A percentile compares a stretch with the other conserved stretches of the same genome.
Conservation (phyloP, 1,139 yeast species). For the Lodderomyces elongisporus region DNA sequence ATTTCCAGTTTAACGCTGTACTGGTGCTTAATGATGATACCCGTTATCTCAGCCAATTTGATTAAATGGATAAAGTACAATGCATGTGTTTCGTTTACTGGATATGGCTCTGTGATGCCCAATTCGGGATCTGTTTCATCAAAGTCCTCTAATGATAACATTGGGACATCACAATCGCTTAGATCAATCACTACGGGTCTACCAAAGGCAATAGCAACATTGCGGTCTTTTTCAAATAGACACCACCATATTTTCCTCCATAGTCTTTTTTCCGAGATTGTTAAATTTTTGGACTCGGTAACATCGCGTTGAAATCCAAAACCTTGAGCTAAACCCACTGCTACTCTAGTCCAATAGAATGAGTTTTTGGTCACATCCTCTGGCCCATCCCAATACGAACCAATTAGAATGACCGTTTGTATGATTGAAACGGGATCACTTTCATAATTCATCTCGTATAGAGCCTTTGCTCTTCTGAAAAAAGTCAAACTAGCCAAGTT, state of each 20-base stretch:
- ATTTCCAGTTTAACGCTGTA: conserved; percentile 66
- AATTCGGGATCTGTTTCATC: conserved; percentile 46
- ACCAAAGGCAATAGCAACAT: conserved; percentile 72
- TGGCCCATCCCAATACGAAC: conserved; percentile 75
- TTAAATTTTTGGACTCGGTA: conserved; percentile 26
- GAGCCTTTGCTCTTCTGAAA: conserved; percentile 71
- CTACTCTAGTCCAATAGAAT: conserved; percentile 74
- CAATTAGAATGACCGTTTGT: conserved; percentile 60
- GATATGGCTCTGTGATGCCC: conserved; percentile 36
- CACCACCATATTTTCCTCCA: conserved; percentile 83
- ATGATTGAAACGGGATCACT: conserved; percentile 63
- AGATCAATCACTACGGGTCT: conserved; percentile 66
- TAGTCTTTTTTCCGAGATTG: conserved; percentile 44
- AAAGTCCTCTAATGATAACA: conserved; percentile 64
- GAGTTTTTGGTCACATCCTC: conserved; percentile 72
- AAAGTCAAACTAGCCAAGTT: conserved; percentile 60
- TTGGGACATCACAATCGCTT: conserved; percentile 74
- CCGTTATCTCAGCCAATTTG: conserved; percentile 69
- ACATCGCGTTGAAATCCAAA: conserved; percentile 68
- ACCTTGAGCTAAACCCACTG: conserved; percentile 72
- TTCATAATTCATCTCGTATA: conserved; percentile 71
- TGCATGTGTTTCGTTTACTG: conserved; percentile 45
- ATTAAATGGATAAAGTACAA: conserved; percentile 60
- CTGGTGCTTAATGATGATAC: conserved; percentile 66
- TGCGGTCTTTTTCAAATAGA: conserved; percentile 65